A percentile compares a stretch with the other conserved stretches of the same genome.
Evolutionary conservation across 148 eudicot species (phyloP).

Genomic region (Cornus controversa): DNA sequence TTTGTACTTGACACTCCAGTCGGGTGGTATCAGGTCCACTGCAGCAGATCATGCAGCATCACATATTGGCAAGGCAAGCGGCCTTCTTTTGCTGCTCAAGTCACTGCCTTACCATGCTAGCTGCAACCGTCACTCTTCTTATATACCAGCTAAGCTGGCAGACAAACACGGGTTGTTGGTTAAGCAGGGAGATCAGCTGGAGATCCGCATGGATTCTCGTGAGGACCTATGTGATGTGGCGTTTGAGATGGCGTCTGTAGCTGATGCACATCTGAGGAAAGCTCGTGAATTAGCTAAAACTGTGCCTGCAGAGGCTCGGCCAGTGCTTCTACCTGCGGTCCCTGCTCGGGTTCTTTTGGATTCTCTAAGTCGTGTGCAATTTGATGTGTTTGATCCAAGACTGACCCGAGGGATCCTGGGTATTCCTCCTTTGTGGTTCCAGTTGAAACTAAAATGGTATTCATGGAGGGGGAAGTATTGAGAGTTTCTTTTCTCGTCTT

Average conservation of each 20-base stretch:
- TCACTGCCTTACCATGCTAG: slow-evolving; percentile 82
- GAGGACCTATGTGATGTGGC: slow-evolving; percentile 68
- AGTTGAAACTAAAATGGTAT: slow-evolving; percentile 82
- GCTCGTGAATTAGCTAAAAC: slow-evolving; percentile 70
- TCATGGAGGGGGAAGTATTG: slow-evolving; percentile 79
- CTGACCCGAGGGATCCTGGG: slow-evolving; percentile 75
- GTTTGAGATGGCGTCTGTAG: slow-evolving; percentile 88
- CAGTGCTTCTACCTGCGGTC: slow-evolving; percentile 83
- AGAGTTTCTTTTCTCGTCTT: slow-evolving; percentile 12
- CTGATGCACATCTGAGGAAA: slow-evolving; percentile 76
- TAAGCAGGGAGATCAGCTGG: slow-evolving; percentile 42
- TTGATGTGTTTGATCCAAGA: slow-evolving; percentile 84
- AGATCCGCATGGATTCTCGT: slow-evolving; percentile 54
- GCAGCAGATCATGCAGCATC: slow-evolving; percentile 98
- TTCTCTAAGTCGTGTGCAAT: slow-evolving; percentile 57
- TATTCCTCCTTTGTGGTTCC: slow-evolving; percentile 74
- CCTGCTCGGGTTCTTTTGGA: slow-evolving; percentile 78
- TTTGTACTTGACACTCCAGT: slow-evolving; percentile 74
- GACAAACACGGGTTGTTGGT: slow-evolving; percentile 61
- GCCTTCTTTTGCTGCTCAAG: slow-evolving; percentile 71
- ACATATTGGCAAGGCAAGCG: slow-evolving; percentile 92
- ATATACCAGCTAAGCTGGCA: slow-evolving; percentile 73
- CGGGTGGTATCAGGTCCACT: slow-evolving; percentile 79
- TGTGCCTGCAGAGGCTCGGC: slow-evolving; percentile 67
- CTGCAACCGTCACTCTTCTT: slow-evolving; percentile 57